Conservation (phyloP, 2,329 filamentous ascomycete species). For the Talaromyces sp. region DNA sequence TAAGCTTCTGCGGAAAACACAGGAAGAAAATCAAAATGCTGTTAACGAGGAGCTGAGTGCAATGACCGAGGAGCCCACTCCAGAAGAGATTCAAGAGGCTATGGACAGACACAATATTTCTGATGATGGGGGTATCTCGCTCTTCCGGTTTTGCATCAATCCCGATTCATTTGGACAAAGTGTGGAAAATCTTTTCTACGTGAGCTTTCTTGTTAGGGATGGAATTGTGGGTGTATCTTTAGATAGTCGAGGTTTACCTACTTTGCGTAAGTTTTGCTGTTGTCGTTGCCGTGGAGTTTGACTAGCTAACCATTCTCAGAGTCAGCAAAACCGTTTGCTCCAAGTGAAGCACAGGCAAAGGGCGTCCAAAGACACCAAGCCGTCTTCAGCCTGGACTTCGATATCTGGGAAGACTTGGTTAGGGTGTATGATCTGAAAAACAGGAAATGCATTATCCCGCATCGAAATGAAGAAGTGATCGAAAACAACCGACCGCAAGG, state of each 20-base stretch:
- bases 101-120: slow-evolving; percentile 64
- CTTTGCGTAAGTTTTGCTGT: slow-evolving; percentile 58
- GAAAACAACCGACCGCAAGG: slow-evolving; percentile 48
- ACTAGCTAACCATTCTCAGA: slow-evolving; percentile 25
- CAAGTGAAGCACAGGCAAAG: slow-evolving; percentile 45
- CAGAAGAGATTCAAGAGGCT: slow-evolving; percentile 42
- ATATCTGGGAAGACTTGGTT: slow-evolving; percentile 74
- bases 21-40: slow-evolving; percentile 42
- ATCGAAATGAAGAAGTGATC: slow-evolving; percentile 62
- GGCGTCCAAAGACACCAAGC: slow-evolving; percentile 71
- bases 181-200: slow-evolving; percentile 94
- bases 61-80: slow-evolving; percentile 24
- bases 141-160: slow-evolving; percentile 87
- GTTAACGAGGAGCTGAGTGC: slow-evolving; percentile 39
- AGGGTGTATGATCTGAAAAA: slow-evolving; percentile 65
- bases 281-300: background rate
- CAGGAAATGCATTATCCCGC: slow-evolving; percentile 69
- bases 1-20: slow-evolving; percentile 48
- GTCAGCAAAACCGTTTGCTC: slow-evolving; percentile 40
- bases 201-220: slow-evolving; percentile 89
- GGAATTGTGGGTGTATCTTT: slow-evolving; percentile 68
- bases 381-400: slow-evolving; percentile 81
- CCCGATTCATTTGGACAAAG: slow-evolving; percentile 88
- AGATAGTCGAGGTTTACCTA: slow-evolving; percentile 70
- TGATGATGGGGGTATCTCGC: slow-evolving; percentile 63